phyloP scores from a whole-genome alignment of 164 flowering plant genomes.

The Vitis amurensis region DNA sequence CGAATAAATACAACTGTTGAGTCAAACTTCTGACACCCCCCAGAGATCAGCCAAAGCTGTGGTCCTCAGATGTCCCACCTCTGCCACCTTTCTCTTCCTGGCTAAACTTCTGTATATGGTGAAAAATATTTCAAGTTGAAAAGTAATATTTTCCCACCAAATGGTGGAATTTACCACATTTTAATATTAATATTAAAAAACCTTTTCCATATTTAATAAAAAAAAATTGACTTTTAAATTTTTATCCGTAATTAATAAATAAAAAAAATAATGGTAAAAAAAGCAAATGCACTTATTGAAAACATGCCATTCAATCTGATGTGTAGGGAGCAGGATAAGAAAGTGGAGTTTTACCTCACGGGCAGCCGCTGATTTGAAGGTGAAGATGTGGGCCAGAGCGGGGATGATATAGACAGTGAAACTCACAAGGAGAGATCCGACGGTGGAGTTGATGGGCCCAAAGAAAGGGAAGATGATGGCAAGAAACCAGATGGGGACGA shows the following conservation, averaged over 20 bases:
- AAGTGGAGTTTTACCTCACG: constrained; percentile 58
- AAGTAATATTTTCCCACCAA: too few relatives aligned
- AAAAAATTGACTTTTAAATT: too few relatives aligned
- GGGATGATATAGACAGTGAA: constrained; percentile 99
- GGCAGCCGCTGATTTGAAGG: constrained; percentile 75
- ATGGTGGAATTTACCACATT: too few relatives aligned
- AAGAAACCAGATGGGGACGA: constrained; percentile 91
- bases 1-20: not conserved
- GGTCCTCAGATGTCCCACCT: not conserved
- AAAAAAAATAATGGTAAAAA: too few relatives aligned
- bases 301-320: not conserved
- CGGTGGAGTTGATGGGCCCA: constrained; percentile 95
- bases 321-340: not conserved
- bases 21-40: constrained; percentile 7
- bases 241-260: too few relatives aligned
- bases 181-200: too few relatives aligned
- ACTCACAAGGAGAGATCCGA: constrained; percentile 93
- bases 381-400: constrained; percentile 86
- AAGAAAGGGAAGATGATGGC: constrained; percentile 97
- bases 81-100: not conserved
- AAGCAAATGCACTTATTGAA: too few relatives aligned
- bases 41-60: not conserved
- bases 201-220: too few relatives aligned
- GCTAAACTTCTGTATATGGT: not conserved
- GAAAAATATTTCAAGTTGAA: too few relatives aligned